Conservation (phyloP, 2,329 filamentous ascomycete species). For the Fusarium haematococcum region DNA sequence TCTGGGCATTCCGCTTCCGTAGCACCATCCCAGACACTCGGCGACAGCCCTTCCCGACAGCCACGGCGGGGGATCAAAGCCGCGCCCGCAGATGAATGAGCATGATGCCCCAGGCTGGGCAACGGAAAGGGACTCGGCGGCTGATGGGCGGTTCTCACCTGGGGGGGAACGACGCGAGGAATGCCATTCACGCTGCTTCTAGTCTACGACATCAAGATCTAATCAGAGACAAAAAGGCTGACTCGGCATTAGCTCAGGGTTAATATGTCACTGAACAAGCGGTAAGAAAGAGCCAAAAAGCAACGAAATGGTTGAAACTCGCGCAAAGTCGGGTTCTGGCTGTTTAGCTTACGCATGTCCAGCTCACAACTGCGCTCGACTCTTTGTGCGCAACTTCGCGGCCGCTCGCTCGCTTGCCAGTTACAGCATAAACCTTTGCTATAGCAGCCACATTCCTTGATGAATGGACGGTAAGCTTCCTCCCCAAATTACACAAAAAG, state of each 20-base stretch:
- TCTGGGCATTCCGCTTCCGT: not conserved
- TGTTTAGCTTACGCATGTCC: not conserved
- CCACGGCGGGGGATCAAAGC: not conserved
- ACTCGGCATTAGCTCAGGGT: not conserved
- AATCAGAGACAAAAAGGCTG: not conserved
- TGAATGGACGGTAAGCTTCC: not conserved
- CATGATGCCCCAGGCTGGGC: not conserved
- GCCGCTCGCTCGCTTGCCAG: not conserved
- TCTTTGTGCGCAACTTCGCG: not conserved
- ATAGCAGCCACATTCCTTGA: not conserved
- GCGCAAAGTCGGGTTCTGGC: not conserved
- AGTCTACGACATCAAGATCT: not conserved
- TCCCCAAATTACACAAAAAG: constrained; percentile 1
- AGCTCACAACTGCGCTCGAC: not conserved
- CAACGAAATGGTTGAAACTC: not conserved
- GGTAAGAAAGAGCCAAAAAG: not conserved
- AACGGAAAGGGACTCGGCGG: not conserved
- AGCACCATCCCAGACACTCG: not conserved
- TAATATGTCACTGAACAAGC: not conserved
- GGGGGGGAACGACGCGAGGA: not conserved
- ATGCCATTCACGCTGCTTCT: too few relatives aligned
- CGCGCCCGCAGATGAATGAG: not conserved
- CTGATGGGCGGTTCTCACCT: not conserved
- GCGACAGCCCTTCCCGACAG: not conserved
- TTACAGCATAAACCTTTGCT: not conserved